A percentile compares a stretch with the other conserved stretches of the same genome.
phyloP scores from a whole-genome alignment of 169 alveolate genomes.

The Plasmodium relictum region DNA sequence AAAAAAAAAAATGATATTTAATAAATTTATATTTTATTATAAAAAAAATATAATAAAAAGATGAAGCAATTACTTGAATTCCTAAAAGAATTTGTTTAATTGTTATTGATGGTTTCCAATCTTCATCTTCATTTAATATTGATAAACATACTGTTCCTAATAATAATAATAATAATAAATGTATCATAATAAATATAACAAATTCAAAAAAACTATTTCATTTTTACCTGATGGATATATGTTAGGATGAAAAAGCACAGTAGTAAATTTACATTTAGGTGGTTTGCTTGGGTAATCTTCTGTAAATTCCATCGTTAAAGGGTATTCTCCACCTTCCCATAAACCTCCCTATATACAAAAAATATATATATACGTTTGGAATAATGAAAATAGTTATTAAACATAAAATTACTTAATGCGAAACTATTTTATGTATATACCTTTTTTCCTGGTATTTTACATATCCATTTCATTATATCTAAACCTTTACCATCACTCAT shows the following conservation, averaged over 20 bases:
- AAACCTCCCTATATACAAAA: slow-evolving; percentile 85
- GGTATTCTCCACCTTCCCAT: slow-evolving; percentile 99
- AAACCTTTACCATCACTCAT: slow-evolving; percentile 93
- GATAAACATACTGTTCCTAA: slow-evolving; percentile 96
- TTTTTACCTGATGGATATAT: slow-evolving; percentile 96
- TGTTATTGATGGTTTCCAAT: slow-evolving; percentile 99
- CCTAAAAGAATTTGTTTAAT: slow-evolving; percentile 97
- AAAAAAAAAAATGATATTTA: not conserved
- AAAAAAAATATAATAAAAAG: slow-evolving; percentile 1
- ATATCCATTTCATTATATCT: slow-evolving; percentile 96
- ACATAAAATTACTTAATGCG: slow-evolving; percentile 11
- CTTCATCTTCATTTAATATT: slow-evolving; percentile 99
- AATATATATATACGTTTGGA: not conserved
- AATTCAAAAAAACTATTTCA: not conserved
- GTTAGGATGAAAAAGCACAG: slow-evolving; percentile 98
- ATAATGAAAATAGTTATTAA: not conserved
- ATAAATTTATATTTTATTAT: not conserved
- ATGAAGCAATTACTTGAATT: slow-evolving; percentile 90
- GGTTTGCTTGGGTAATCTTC: slow-evolving; percentile 99
- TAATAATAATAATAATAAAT: not conserved
- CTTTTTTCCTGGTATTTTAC: slow-evolving; percentile 97
- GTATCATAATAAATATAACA: not conserved
- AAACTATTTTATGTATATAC: slow-evolving; percentile 75
- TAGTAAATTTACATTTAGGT: slow-evolving; percentile 98
- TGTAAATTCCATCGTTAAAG: slow-evolving; percentile 97